Evolutionary conservation across 2,329 filamentous ascomycete species (phyloP).

Genomic region (Ophiostoma quercus): DNA sequence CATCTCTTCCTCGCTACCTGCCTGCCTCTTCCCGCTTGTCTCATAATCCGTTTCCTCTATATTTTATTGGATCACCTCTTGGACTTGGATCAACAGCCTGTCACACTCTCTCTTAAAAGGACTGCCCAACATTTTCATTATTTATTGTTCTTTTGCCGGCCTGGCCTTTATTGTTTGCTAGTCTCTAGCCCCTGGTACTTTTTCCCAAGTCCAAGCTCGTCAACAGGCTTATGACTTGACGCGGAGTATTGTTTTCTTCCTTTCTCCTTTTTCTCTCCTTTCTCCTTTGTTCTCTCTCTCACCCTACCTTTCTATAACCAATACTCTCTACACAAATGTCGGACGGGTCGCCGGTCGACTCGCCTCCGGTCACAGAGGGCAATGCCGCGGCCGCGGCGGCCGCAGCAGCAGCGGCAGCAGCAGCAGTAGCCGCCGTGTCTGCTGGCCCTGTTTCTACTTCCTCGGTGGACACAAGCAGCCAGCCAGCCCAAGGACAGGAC

Average conservation of each 20-base stretch:
- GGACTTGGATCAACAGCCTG: not conserved
- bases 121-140: not conserved
- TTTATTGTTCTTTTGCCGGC: not conserved
- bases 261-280: conserved; percentile 16
- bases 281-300: conserved; percentile 1
- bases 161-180: not conserved
- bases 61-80: not conserved
- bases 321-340: conserved; percentile 21
- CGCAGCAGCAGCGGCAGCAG: conserved; percentile 16
- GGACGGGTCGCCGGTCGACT: conserved; percentile 23
- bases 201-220: not conserved
- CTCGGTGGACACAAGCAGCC: not conserved
- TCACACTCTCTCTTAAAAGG: not conserved
- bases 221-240: conserved; percentile 9
- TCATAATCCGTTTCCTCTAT: conserved; percentile 8
- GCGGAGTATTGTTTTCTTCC: not conserved
- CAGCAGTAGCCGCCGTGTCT: conserved; percentile 17
- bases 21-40: conserved; percentile 13
- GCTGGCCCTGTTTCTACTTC: conserved; percentile 21
- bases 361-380: conserved; percentile 17
- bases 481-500: not conserved
- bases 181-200: conserved; percentile 1
- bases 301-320: not conserved
- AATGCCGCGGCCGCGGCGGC: conserved; percentile 1
- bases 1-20: conserved; percentile 1